These are phyloP conservation scores for Nakataea oryzae DNA, from an alignment of 2,329 filamentous ascomycete genomes.

Conservation along the genomic window DNA sequence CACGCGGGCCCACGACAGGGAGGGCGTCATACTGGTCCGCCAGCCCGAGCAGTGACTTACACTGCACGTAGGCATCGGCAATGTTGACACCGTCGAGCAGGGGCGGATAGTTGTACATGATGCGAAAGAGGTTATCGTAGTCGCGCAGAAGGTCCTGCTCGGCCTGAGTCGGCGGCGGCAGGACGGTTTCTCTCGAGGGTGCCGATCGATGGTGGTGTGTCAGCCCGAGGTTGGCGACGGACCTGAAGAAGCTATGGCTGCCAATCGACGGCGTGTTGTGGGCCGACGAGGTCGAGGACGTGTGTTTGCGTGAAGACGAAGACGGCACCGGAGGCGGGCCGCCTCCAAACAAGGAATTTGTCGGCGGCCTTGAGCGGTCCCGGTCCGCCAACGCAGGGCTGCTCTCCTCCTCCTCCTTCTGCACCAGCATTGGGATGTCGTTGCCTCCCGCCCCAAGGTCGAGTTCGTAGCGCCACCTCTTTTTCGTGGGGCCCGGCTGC, in stretches of 20 bases:
- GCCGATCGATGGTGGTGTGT: conserved; percentile 31
- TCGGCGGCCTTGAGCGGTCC: conserved; percentile 6
- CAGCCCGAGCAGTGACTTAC: conserved; percentile 76
- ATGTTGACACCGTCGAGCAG: conserved; percentile 78
- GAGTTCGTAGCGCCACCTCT: conserved; percentile 78
- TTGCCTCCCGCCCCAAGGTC: conserved; percentile 63
- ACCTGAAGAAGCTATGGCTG: conserved; percentile 64
- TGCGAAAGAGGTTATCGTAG: conserved; percentile 91
- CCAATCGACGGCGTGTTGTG: conserved; percentile 14
- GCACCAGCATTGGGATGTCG: conserved; percentile 80
- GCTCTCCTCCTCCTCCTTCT: conserved; percentile 54
- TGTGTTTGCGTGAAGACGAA: conserved; percentile 31
- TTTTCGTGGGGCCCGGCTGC: conserved; percentile 28
- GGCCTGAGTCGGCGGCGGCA: conserved; percentile 39
- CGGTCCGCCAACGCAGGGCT: background rate
- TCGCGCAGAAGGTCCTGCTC: conserved; percentile 74
- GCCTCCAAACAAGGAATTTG: conserved; percentile 47
- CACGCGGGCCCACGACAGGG: conserved; percentile 73
- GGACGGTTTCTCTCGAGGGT: conserved; percentile 13
- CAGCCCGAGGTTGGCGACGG: conserved; percentile 67
- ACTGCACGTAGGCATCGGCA: conserved; percentile 85
- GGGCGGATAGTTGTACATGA: conserved; percentile 91
- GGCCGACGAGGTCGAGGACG: conserved; percentile 44
- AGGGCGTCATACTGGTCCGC: conserved; percentile 95
- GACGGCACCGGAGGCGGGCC: conserved; percentile 30